Evolutionary conservation across 2,329 filamentous ascomycete species (phyloP).

Genomic region (Epichloe baconii): DNA sequence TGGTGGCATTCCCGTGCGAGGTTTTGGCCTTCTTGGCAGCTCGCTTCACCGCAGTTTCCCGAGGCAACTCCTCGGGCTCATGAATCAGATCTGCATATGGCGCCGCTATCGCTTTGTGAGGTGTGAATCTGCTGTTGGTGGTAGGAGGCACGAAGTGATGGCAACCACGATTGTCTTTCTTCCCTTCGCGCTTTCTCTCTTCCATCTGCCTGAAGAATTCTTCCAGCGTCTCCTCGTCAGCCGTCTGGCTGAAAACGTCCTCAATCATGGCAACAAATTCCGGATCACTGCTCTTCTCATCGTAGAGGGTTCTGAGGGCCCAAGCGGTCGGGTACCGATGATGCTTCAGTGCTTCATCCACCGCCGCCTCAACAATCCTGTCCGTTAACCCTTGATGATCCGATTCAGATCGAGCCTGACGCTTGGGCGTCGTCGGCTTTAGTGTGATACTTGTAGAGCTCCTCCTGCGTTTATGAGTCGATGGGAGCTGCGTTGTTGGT

Average conservation of each 20-base stretch:
- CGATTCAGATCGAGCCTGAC: constrained; percentile 10
- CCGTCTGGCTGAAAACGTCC: constrained; percentile 43
- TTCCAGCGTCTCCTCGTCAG: constrained; percentile 35
- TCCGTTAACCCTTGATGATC: constrained; percentile 33
- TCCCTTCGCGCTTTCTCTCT: constrained; percentile 44
- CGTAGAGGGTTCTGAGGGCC: constrained; percentile 46
- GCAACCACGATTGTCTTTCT: constrained; percentile 36
- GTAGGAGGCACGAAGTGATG: constrained; percentile 40
- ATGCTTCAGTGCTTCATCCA: constrained; percentile 43
- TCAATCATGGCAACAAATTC: constrained; percentile 44
- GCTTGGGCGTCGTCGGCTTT: constrained; percentile 9
- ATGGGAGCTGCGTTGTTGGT: not conserved
- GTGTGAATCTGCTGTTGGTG: constrained; percentile 28
- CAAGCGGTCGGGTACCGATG: constrained; percentile 49
- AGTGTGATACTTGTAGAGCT: constrained; percentile 5
- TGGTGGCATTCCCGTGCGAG: constrained; percentile 10
- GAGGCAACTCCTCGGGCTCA: constrained; percentile 3
- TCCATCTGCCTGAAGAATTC: constrained; percentile 39
- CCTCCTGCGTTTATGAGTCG: constrained; percentile 2
- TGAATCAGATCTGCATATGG: constrained; percentile 36
- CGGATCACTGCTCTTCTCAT: constrained; percentile 39
- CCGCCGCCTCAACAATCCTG: constrained; percentile 42
- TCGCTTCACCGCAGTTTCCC: constrained; percentile 11
- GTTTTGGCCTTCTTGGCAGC: constrained; percentile 26
- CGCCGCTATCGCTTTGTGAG: constrained; percentile 33